These are phyloP conservation scores for Lithohypha guttulata DNA, from an alignment of 2,329 filamentous ascomycete genomes.

Conservation along the genomic window DNA sequence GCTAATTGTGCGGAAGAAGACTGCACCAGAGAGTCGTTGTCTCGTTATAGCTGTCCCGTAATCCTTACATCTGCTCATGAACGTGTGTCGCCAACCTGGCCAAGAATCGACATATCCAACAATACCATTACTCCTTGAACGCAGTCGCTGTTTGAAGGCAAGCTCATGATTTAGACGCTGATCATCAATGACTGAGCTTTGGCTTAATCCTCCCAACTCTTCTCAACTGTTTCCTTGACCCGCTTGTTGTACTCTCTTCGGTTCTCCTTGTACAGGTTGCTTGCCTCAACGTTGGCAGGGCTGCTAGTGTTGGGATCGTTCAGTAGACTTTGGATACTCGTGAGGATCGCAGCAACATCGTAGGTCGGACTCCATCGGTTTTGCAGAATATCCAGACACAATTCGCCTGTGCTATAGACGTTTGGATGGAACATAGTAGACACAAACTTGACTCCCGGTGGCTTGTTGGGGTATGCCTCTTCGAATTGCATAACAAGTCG, in stretches of 20 bases:
- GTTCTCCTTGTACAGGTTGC: conserved; percentile 97
- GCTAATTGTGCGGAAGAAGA: no score
- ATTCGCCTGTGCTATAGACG: conserved; percentile 91
- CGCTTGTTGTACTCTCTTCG: conserved; percentile 91
- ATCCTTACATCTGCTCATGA: no score
- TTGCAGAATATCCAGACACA: conserved; percentile 93
- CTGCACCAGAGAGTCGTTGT: no score
- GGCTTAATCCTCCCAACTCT: conserved; percentile 91
- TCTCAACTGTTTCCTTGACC: conserved; percentile 93
- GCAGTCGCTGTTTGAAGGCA: background rate
- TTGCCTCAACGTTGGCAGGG: conserved; percentile 94
- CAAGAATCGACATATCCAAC: background rate
- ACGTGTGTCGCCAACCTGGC: background rate
- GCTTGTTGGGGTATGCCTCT: conserved; percentile 97
- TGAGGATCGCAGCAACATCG: conserved; percentile 92
- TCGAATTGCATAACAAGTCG: conserved; percentile 98
- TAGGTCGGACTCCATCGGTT: conserved; percentile 99
- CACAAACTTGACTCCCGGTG: conserved; percentile 95
- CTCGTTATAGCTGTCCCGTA: no score
- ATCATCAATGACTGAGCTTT: background rate
- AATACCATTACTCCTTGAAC: background rate
- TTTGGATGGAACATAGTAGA: conserved; percentile 99
- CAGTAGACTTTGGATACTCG: conserved; percentile 91
- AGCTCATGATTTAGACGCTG: background rate
- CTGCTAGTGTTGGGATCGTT: conserved; percentile 99